Percentiles rank a stretch among this genome's conserved stretches.
Evolutionary conservation across 2,329 filamentous ascomycete species (phyloP).

Genomic region (Aspergillus sojae): DNA sequence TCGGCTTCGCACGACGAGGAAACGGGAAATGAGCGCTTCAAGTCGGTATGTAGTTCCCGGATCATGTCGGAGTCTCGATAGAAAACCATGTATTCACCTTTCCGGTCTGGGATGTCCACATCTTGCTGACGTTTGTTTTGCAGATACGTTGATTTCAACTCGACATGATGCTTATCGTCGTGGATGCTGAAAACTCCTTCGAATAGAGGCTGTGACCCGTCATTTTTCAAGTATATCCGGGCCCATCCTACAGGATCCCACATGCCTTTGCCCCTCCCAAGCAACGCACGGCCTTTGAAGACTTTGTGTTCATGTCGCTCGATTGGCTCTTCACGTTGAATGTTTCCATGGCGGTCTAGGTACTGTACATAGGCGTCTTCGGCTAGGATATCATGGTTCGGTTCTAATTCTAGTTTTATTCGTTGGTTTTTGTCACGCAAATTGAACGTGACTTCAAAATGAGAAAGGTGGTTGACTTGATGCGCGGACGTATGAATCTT

Average conservation of each 20-base stretch:
- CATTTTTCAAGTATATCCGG: conserved; percentile 73
- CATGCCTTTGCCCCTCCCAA: conserved; percentile 63
- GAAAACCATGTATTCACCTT: conserved; percentile 80
- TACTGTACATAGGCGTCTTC: conserved; percentile 75
- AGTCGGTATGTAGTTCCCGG: conserved; percentile 54
- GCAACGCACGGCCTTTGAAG: conserved; percentile 77
- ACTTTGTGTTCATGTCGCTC: conserved; percentile 76
- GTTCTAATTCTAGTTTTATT: conserved; percentile 79
- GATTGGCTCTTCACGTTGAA: conserved; percentile 69
- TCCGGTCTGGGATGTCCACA: conserved; percentile 60
- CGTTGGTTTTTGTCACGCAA: conserved; percentile 68
- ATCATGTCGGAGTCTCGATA: conserved; percentile 88
- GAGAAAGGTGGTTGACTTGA: conserved; percentile 75
- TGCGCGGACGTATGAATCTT: conserved; percentile 77
- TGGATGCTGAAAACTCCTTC: conserved; percentile 84
- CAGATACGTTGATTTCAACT: conserved; percentile 73
- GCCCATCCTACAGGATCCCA: conserved; percentile 90
- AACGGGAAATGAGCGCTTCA: conserved; percentile 61
- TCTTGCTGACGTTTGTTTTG: conserved; percentile 72
- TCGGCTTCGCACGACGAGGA: conserved; percentile 71
- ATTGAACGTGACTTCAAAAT: conserved; percentile 83
- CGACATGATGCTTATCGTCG: conserved; percentile 83
- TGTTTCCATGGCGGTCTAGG: conserved; percentile 69
- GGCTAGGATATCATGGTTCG: conserved; percentile 86
- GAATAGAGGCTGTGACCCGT: conserved; percentile 79